Percentiles rank a stretch among this genome's conserved stretches.
Evolutionary conservation across 495 filamentous ascomycete genomes (phyloP).

Genomic region (Annulohypoxylon nitens): DNA sequence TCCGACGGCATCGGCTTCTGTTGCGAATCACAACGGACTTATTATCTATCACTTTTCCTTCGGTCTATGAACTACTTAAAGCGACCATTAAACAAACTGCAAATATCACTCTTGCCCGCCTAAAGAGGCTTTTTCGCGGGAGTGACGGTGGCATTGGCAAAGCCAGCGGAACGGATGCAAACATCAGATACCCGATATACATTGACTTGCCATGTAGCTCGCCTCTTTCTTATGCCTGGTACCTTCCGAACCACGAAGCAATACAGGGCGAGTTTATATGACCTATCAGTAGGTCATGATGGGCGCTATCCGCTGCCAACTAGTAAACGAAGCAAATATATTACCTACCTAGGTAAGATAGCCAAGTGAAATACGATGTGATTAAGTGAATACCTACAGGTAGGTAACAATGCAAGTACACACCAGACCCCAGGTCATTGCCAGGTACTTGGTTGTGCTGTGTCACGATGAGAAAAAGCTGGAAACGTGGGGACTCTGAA

Average conservation of each 20-base stretch:
- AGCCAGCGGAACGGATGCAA: constrained; percentile 40
- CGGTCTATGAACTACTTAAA: constrained; percentile 21
- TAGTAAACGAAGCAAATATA: constrained; percentile 19
- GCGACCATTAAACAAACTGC: constrained; percentile 2
- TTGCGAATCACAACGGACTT: constrained; percentile 38
- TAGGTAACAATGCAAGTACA: constrained; percentile 1
- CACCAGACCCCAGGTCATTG: neutral
- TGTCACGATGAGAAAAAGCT: constrained; percentile 33
- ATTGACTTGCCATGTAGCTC: constrained; percentile 36
- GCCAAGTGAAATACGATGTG: neutral
- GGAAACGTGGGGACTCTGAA: constrained; percentile 35
- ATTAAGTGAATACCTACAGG: neutral
- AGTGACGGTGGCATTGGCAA: constrained; percentile 25
- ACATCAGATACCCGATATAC: constrained; percentile 41
- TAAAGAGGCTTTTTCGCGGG: constrained; percentile 7
- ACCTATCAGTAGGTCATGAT: constrained; percentile 27
- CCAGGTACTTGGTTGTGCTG: constrained; percentile 27
- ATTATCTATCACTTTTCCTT: constrained; percentile 32
- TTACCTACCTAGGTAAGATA: neutral
- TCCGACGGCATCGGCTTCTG: constrained; percentile 41
- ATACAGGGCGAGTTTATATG: neutral
- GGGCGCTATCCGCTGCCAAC: constrained; percentile 12
- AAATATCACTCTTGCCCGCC: constrained; percentile 10
- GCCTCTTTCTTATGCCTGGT: constrained; percentile 34
- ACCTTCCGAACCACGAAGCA: constrained; percentile 19